These are phyloP conservation scores for Kwoniella europaea DNA, from an alignment of 768 basidiomycete species.

Conservation along the genomic window DNA sequence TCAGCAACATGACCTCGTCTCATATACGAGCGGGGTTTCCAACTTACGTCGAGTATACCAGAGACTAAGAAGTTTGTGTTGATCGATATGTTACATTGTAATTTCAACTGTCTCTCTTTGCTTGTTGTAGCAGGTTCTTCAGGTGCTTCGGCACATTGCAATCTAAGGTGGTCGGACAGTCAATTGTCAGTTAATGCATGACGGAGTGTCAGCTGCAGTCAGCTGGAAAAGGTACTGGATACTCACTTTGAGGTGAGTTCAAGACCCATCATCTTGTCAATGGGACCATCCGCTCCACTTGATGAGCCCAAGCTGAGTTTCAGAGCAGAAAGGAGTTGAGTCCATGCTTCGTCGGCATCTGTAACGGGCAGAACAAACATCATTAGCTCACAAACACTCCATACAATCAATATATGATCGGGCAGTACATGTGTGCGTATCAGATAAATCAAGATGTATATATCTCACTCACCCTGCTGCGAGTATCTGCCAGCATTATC, in stretches of 20 bases:
- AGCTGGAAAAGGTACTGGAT: too few relatives aligned
- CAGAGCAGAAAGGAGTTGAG: conserved; percentile 47
- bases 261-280: conserved; percentile 45
- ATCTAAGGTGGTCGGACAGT: conserved; percentile 59
- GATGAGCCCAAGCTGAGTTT: conserved; percentile 21
- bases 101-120: conserved; percentile 77
- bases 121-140: conserved; percentile 73
- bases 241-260: conserved; percentile 45
- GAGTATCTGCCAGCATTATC: conserved; percentile 67
- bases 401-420: neutral
- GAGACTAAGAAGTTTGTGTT: conserved; percentile 85
- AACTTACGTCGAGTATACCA: conserved; percentile 77
- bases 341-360: conserved; percentile 58
- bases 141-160: conserved; percentile 79
- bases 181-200: too few relatives aligned
- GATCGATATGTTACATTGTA: conserved; percentile 88
- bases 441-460: neutral
- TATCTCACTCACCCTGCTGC: conserved; percentile 68
- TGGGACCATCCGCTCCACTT: conserved; percentile 18
- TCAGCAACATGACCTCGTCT: conserved; percentile 8
- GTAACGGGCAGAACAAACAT: neutral
- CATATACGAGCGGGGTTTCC: conserved; percentile 19
- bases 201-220: too few relatives aligned
- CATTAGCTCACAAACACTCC: neutral
- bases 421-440: neutral